Evolutionary conservation across 208 protist genomes (phyloP), one percentile per base, ranked within the genome.

Genomic region (Acanthamoeba healyi): DNA sequence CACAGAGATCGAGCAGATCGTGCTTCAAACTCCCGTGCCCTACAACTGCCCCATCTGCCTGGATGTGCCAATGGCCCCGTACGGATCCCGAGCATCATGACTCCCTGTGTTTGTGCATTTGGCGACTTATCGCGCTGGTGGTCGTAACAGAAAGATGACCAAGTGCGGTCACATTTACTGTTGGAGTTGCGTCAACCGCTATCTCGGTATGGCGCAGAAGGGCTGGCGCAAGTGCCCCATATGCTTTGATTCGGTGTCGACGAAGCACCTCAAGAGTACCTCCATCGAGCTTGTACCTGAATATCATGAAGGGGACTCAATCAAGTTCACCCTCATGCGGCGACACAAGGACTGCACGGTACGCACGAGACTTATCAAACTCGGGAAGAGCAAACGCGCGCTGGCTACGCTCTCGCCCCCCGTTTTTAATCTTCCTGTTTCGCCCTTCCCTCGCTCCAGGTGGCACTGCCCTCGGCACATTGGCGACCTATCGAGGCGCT

Each of bases 11-110:
- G 86, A 92, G 63, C 86, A 92, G 44, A 92, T 92, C 26, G 49
- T 77, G 26, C 42, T 92, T 0, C 61, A 46, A 44, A 92, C 56
- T 26, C 36, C 86, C n/a, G 56, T 54, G 24, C 86, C 86, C 86
- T 77, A 92, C 54, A 92, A 67, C n/a, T 92, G 86, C 34, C 86
- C 86, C 26, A 92, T 92, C 56, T 92, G 86, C 14, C 63, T 92
- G 34, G 86, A 92, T 36, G 42, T 17, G 12, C 86, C 86, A 14
- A 46, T 92, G 54, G 86, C 86, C 14, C 58, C 86, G 86, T 92
- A 92, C 86, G 86, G 34, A n/a, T n/a, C n/a, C n/a, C n/a, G n/a
- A n/a, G n/a, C n/a, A n/a, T n/a, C n/a, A n/a, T n/a, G n/a, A 19
- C 51, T 58, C 51, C 46, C 10, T 0, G 14, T 19, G 10, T 54